These are phyloP conservation scores for Candida gigantensis DNA, from an alignment of 1,139 yeast species.

Conservation along the genomic window DNA sequence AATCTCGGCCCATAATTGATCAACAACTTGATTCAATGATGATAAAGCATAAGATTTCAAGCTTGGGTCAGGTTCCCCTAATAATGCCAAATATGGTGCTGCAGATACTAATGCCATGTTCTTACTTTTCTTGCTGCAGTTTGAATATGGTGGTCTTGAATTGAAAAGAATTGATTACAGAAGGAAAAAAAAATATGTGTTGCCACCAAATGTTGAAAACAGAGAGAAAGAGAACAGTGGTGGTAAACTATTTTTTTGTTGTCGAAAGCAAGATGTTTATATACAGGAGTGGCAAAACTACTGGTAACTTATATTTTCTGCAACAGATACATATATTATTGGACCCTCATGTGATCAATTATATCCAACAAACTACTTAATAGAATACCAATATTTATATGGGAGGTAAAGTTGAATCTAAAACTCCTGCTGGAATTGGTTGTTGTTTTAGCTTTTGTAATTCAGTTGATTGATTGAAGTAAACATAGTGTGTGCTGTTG, in stretches of 20 bases:
- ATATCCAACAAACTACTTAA: no score
- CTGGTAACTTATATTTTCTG: no score
- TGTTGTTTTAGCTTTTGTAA: not conserved
- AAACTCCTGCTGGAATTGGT: not conserved
- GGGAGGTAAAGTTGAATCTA: no score
- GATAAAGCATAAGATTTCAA: constrained; percentile 84
- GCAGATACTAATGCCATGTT: constrained; percentile 71
- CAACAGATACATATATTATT: not conserved
- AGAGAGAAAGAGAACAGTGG: no score
- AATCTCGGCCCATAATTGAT: constrained; percentile 96
- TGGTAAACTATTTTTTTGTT: no score
- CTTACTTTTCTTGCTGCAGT: not conserved
- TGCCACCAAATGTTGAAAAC: constrained; percentile 3
- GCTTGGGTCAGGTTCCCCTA: constrained; percentile 75
- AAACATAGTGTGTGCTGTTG: not conserved
- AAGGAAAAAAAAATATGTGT: constrained; percentile 2
- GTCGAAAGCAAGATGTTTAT: not conserved
- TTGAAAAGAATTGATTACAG: no score
- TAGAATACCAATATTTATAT: no score
- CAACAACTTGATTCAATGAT: constrained; percentile 79
- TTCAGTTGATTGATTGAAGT: not conserved
- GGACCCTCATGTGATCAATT: no score
- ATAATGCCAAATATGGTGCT: constrained; percentile 85
- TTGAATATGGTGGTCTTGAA: no score
- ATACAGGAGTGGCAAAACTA: constrained; percentile 1